Evolutionary conservation across 2,329 filamentous ascomycete genomes (phyloP), one percentile per base, ranked within the genome.

Genomic region (Cyphellophora europaea): DNA sequence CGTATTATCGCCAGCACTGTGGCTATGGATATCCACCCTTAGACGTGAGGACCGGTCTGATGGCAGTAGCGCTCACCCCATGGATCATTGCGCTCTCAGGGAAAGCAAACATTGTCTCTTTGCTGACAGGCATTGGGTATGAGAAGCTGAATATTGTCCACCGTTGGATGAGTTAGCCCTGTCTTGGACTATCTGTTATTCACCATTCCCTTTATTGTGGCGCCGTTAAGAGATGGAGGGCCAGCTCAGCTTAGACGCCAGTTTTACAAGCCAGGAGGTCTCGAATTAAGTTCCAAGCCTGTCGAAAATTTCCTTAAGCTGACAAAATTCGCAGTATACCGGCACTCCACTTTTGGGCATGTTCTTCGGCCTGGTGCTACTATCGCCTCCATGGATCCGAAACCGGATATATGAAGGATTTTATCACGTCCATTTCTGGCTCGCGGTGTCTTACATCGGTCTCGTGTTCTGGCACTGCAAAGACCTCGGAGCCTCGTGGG

Each of bases 101-200:
- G 4, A 55, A 55, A 36, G 49, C 49, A 18, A 55, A 55, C 30
- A 16, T 56, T 3, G 35, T 56, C 15, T 52, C 49, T 8, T 30
- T 50, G 34, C 28, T 53, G 31, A 56, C 53, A 5, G 53, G 53
- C 13, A 39, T 53, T 16, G 43, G 50, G 6, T 49, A 55, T 32
- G 47, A 52, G 35, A 54, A 49, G 31, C 42, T 56, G 16, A 54
- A 54, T 21, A 43, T 53, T 3, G 42, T 49, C 14, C 53, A 48
- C 33, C 45, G 45, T 12, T 43, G 32, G 33, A 25, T 43, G 4
- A 30, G 30, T 47, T 47, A 36, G 32, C 33, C 39, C 6, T 30
- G 19, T 18, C 52, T 53, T 32, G 37, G 32, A n/a, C 29, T 54
- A 15, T 30, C 38, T 8, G 45, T 50, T 11, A 32, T 50, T 55